Base-by-base conservation (phyloP, 768 basidiomycete species). In the Serendipita sp. region DNA sequence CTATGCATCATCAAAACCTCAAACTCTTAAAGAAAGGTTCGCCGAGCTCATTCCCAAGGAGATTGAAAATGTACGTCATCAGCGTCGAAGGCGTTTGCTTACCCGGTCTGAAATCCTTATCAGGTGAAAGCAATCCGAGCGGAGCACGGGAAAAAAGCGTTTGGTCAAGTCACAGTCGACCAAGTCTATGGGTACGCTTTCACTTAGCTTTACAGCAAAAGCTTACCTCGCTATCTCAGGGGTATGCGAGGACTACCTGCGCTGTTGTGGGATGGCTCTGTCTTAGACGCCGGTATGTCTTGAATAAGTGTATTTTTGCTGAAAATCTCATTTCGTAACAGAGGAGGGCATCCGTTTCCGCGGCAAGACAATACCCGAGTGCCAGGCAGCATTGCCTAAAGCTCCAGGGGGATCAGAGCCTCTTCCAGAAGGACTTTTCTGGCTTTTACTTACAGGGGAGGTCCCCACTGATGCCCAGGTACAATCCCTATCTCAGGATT, bases 291-390 rank as follows among this genome's bases (percentile, higher is more conserved):
- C 63, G 87, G 89, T 87, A 63, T 64, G 82, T 74, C 6, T 50
- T 53, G 4, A 48, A 34, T 33, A 65, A 2, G 8, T 36, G 6
- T 68, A 36, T n/a, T 34, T 33, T 33, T 44, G 63, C 18, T 34
- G 11, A 11, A 10, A n/a, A 65, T 8, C n/a, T 10, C 11, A 18
- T 18, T 15, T 66, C n/a, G 58, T 60, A 66, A 5, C 69, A 88
- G 89, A 94, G 72, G 93, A 96, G 79, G 95, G 95, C 65, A 98
- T 97, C 71, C 91, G 95, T 69, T 98, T 98, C 85, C 89, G 94
- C 73, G 94, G 92, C 66, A 90, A 89, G 76, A 91, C 91, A 64
- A 95, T 95, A 71, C 88, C 90, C 45, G 93, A 96, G 72, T 85
- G 85, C 73, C 85, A 91, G 75, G 79, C 83, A 63, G 80, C 84